Evolutionary conservation across 2,329 filamentous ascomycete genomes (phyloP), one percentile per base, ranked within the genome.

Genomic region (Penicillium sp.): DNA sequence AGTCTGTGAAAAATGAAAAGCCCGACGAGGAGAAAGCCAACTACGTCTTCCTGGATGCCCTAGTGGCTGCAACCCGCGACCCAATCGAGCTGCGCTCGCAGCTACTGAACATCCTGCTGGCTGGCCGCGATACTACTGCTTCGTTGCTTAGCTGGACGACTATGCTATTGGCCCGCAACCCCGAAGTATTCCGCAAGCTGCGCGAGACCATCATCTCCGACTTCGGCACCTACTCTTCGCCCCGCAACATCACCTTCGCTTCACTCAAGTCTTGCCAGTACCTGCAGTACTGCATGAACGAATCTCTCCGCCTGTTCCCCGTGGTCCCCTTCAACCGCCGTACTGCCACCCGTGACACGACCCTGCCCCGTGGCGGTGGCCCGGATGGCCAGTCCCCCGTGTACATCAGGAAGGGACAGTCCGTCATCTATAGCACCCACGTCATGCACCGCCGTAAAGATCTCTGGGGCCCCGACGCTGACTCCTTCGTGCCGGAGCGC

Each of bases 391-490:
- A 69, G 1, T 69, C 75, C 35, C 86, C 85, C 0, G 62, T 91
- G 1, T 80, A 81, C 47, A 69, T 89, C 7, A 77, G 79, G 47
- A 84, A 86, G 64, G 80, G 84, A 59, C 82, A 81, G 1, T 67
- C 77, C 5, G 73, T 93, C 50, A 74, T 70, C 37, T 93, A 89
- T 73, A 82, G 76, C 38, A 76, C 84, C 0, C 77, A 88, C 44
- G 69, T 80, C 4, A 86, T 91, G 85, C 87, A 93, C 61, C 81
- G 87, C 1, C 79, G 85, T 11, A 65, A 63, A 31, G 75, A 78
- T 27, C 61, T 72, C 44, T 78, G 69, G 62, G 74, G 74, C 1
- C 42, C 58, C 0, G 75, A 77, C 39, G 73, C 73, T 1, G 65
- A 73, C 0, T 61, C 72, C 27, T 89, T 82, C 68, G 74, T 73